Evolutionary conservation across 768 basidiomycete genomes (phyloP), one percentile per base, ranked within the genome.

Genomic region (Zangia roseola): DNA sequence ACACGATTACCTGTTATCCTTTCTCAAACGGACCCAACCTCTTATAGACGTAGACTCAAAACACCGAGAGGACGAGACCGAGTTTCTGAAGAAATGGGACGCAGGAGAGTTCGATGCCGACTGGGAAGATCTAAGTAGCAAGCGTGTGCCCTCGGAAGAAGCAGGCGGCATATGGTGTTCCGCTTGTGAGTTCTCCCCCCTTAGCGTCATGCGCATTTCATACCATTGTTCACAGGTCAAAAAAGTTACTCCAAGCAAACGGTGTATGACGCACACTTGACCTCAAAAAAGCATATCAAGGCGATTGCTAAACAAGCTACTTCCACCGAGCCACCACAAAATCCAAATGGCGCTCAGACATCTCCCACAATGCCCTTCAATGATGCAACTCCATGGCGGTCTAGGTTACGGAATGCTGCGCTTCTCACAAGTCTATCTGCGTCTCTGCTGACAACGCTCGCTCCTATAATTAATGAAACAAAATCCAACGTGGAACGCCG

Each of bases 241-340:
- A 97, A 94, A 65, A 74, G 81, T 49, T 98, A 98, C 69, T 82
- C 94, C 12, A 99, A 97, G 68, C 91, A 97, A 68, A 97, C 97
- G 0, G 97, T 99, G 9, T 99, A 94, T 65, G 91, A 97, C 53
- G 94, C 94, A 2, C 97, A 98, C 65, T 69, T 98, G 43, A 92
- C 84, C 2, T 95, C 94, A 19, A 97, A 94, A 74, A 98, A 93
- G 66, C 97, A 99, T 61, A 71, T 91, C 61, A 99, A 97, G 72
- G 90, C 92, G 8, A 77, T 81, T n/a, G 80, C 84, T 8, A 91
- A 84, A 56, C 84, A 87, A 61, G 84, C 80, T 4, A 55, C 63
- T 19, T 67, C 74, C n/a, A 54, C 61, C 53, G 58, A 61, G 57
- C 53, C 69, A 54, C 40, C 55, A 57, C 68, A 70, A 33, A 63